Evolutionary conservation across 2,329 filamentous ascomycete genomes (phyloP), one percentile per base, ranked within the genome.

Genomic region (Colletotrichum lupini): DNA sequence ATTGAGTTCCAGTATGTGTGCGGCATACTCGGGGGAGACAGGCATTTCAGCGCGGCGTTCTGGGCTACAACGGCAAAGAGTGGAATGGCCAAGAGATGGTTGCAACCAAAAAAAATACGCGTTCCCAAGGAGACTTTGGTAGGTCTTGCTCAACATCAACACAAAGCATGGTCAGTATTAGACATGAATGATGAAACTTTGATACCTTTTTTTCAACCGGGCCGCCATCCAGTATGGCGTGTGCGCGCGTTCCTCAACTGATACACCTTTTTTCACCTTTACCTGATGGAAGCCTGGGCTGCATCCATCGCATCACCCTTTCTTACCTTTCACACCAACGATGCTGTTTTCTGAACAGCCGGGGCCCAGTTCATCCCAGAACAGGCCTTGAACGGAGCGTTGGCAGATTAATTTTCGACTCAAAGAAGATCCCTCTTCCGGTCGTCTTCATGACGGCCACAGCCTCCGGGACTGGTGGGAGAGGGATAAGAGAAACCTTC

Each of bases 361-460:
- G 89, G 92, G 88, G 86, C 91, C 89, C 85, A 84, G 87, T 89
- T 91, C 86, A 88, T 81, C 88, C 85, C 87, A 92, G 90, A 89
- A 90, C 88, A 85, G 87, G 89, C 87, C 87, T 92, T 92, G 92
- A 94, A 94, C 92, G 93, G 92, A 94, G 91, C 92, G 91, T 93
- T 94, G 92, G 93, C 81, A 95, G 87, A 93, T 85, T 53, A 57
- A 76, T 55, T 24, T 79, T 81, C 80, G 80, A 82, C 78, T 69
- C 76, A 77, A 74, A 83, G 83, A 84, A 84, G 82, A 82, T 82
- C 78, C 72, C 76, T 79, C 81, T 79, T 74, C 76, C 76, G 80
- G 42, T 75, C 77, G 76, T 77, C 57, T 76, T 75, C 49, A n/a
- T 63, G 56, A 68, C 76, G 75, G 76, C 78, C 76, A 70, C 80